These are phyloP conservation scores for Austroboletus niveus DNA, from an alignment of 1,284 basidiomycete genomes.

Conservation along the genomic window DNA sequence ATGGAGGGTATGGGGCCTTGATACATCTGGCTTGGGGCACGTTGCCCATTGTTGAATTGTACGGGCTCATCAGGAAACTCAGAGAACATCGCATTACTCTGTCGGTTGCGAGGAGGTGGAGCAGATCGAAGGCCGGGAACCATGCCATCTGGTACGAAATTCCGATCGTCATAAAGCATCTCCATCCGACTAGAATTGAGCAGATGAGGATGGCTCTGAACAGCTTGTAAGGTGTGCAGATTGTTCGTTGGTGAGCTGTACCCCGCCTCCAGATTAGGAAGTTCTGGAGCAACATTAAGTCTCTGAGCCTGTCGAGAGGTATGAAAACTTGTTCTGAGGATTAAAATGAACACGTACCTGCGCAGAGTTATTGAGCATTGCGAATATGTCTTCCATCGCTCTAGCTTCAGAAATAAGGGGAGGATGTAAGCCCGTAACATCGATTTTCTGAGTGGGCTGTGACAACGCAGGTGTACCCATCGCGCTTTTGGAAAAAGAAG, in stretches of 20 bases:
- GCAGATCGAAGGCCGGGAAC: slow-evolving; percentile 74
- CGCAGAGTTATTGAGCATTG: slow-evolving; percentile 38
- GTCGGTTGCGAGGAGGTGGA: slow-evolving; percentile 58
- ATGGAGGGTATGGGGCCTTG: slow-evolving; percentile 46
- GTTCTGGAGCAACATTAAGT: slow-evolving; percentile 21
- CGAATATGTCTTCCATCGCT: slow-evolving; percentile 73
- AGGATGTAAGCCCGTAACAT: slow-evolving; percentile 36
- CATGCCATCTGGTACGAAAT: slow-evolving; percentile 78
- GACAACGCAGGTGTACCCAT: slow-evolving; percentile 40
- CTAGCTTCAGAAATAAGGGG: slow-evolving; percentile 46
- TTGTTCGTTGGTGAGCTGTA: slow-evolving; percentile 26
- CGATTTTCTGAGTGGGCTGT: slow-evolving; percentile 49
- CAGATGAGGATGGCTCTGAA: slow-evolving; percentile 45
- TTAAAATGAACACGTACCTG: slow-evolving; percentile 23
- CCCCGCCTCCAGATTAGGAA: slow-evolving; percentile 22
- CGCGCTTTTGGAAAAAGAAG: slow-evolving; percentile 39
- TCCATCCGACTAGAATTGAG: slow-evolving; percentile 50
- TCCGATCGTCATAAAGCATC: slow-evolving; percentile 70
- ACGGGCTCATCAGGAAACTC: slow-evolving; percentile 62
- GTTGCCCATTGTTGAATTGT: slow-evolving; percentile 57
- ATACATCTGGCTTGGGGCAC: slow-evolving; percentile 56
- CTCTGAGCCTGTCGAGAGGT: slow-evolving; percentile 27
- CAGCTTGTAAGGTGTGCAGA: slow-evolving; percentile 36
- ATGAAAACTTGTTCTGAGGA: slow-evolving; percentile 1
- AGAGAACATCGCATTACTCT: slow-evolving; percentile 52